Conservation (phyloP, 2,329 filamentous ascomycete genomes). For the Plectosphaerella cucumerina region DNA sequence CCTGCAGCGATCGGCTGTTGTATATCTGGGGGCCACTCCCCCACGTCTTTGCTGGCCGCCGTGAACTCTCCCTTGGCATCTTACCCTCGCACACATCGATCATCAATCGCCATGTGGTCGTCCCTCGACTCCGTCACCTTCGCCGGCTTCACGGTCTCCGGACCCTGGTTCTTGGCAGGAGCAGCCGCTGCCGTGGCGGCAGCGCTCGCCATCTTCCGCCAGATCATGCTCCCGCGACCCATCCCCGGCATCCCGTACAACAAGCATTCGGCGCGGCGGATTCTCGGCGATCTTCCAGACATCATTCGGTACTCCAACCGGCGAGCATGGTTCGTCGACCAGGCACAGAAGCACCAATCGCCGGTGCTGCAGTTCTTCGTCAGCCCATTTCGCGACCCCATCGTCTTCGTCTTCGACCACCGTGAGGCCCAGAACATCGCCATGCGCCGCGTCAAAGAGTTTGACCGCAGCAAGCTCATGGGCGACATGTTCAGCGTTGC, state of each 20-base stretch:
- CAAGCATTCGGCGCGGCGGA: conserved; percentile 7
- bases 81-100: too few species aligned
- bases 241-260: conserved; percentile 24
- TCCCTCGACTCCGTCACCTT: not conserved
- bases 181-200: not conserved
- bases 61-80: too few species aligned
- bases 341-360: conserved; percentile 16
- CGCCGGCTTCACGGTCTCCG: not conserved
- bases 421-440: conserved; percentile 28
- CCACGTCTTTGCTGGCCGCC: too few species aligned
- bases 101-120: not conserved
- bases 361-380: too few species aligned
- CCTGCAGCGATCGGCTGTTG: too few species aligned
- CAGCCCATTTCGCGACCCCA: too few species aligned
- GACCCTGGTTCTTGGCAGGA: not conserved
- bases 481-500: conserved; percentile 13
- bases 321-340: conserved; percentile 20
- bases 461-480: conserved; percentile 22
- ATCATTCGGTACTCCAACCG: conserved; percentile 7
- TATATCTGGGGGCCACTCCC: too few species aligned
- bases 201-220: not conserved
- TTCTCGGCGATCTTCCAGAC: conserved; percentile 18
- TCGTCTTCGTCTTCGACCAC: conserved; percentile 24
- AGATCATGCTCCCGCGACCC: conserved; percentile 17
- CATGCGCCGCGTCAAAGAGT: conserved; percentile 24